Evolutionary conservation across 202 grass and related monocot genomes (phyloP), one percentile per base, ranked within the genome.

Genomic region (Digitaria exilis): DNA sequence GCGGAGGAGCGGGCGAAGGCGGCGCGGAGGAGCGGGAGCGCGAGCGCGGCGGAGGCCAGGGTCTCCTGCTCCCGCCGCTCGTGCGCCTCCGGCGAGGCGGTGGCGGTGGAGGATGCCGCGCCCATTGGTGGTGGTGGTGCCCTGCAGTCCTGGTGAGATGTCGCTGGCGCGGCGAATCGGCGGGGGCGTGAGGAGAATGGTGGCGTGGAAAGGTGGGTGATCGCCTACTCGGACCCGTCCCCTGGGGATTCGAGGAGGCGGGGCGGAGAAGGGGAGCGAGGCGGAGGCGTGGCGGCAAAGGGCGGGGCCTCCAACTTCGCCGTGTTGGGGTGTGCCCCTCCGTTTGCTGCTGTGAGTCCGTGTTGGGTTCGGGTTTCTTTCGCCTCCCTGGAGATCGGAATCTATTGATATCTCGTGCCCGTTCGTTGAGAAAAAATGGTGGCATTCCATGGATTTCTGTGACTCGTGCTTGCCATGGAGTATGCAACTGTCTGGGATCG

Each of bases 31-130:
- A 74, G 29, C 25, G 83, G 89, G 62, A 95, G 92, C 58, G 89
- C 45, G 75, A 90, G 92, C 4, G 89, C 88, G 73, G 91, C 69
- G 59, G 85, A 86, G 52, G 90, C 96, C 15, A 93, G 79, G 28
- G 90, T 65, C 80, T 98, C 96, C 80, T 93, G 84, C 87, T 91
- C 87, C 55, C 84, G 91, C 82, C 71, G 91, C 81, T 92, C 90
- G 24, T 41, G 72, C 14, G 73, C 77, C 19, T 83, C 86, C 25
- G 72, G 73, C 19, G 87, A 80, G 17, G 73, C 16, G 50, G 52
- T 80, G 25, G 58, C 78, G 73, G 84, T 86, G 58, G 92, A 98
- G 69, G 90, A 63, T 1, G 92, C 90, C 4, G 80, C 92, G 69
- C 96, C 92, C 96, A 95, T 97, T 68, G 82, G 12, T 29, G 25